phyloP scores from a whole-genome alignment of 345 rosid genomes.

The Brassica carinata region DNA sequence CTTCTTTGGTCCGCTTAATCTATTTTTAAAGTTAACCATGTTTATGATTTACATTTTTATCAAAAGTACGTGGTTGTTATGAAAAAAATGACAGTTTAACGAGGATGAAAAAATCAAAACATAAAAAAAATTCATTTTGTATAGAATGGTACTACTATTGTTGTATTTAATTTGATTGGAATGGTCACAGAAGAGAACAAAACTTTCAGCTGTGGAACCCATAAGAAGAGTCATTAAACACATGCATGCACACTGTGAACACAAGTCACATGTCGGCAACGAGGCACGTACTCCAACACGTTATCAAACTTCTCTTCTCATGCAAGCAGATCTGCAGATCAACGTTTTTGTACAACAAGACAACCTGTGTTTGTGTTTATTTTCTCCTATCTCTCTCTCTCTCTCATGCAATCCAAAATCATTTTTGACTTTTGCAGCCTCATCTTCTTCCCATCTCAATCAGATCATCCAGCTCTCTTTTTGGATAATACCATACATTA shows the following conservation, averaged over 20 bases:
- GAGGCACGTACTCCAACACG: slow-evolving; percentile 26
- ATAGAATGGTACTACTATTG: not conserved
- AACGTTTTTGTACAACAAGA: slow-evolving; percentile 7
- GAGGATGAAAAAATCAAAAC: not conserved
- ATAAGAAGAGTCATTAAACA: slow-evolving; percentile 8
- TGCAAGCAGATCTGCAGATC: slow-evolving; percentile 42
- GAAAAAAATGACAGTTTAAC: not conserved
- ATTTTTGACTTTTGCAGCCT: not conserved
- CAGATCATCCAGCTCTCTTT: not conserved
- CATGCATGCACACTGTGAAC: not conserved
- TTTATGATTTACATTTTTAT: not conserved
- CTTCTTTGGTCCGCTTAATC: not conserved
- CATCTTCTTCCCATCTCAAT: slow-evolving; percentile 14
- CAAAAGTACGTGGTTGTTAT: not conserved
- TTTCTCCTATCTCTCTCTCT: not conserved
- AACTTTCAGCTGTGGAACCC: not conserved
- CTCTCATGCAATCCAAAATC: slow-evolving; percentile 2
- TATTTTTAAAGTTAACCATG: not conserved
- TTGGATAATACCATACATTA: not conserved
- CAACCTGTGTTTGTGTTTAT: slow-evolving; percentile 4
- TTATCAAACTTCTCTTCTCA: slow-evolving; percentile 30
- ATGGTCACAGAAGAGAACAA: not conserved
- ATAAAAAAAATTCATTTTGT: not conserved
- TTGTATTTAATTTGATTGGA: not conserved
- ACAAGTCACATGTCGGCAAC: slow-evolving; percentile 28